These are phyloP conservation scores for Pseudopithomyces maydicus DNA, from an alignment of 2,329 filamentous ascomycete species.

Conservation along the genomic window DNA sequence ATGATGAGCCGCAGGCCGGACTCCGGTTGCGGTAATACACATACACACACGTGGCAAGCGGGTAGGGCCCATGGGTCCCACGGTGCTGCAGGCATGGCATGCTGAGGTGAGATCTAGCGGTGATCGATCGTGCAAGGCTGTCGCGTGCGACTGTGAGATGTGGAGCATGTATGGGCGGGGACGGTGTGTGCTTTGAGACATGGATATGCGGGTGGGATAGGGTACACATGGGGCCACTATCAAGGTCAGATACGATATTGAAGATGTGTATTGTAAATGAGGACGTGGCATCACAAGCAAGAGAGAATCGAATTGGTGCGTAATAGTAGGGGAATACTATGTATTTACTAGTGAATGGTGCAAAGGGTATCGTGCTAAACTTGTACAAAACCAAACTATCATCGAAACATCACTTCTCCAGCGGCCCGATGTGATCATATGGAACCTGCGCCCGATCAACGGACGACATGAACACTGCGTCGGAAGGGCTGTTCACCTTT, in stretches of 20 bases:
- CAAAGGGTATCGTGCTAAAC: slow-evolving; percentile 5
- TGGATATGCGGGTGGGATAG: neutral
- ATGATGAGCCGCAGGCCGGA: too few species aligned
- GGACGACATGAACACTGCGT: slow-evolving; percentile 16
- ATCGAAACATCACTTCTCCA: slow-evolving; percentile 13
- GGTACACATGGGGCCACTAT: neutral
- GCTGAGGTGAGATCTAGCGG: too few species aligned
- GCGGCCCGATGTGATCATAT: slow-evolving; percentile 20
- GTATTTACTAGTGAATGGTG: neutral
- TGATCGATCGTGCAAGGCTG: too few species aligned
- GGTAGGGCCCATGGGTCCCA: too few species aligned
- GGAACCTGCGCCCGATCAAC: slow-evolving; percentile 21
- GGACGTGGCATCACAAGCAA: neutral
- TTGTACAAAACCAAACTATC: neutral
- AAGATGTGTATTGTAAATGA: neutral
- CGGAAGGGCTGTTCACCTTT: neutral
- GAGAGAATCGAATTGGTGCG: neutral
- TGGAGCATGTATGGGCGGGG: too few species aligned
- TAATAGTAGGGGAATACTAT: neutral
- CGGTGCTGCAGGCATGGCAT: too few species aligned
- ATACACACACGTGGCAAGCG: too few species aligned
- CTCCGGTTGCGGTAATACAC: too few species aligned
- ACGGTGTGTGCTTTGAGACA: neutral
- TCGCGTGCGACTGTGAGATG: too few species aligned
- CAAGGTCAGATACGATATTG: neutral